These are phyloP conservation scores for Nannizzia gypsea DNA, from an alignment of 2,329 filamentous ascomycete species.

Conservation along the genomic window DNA sequence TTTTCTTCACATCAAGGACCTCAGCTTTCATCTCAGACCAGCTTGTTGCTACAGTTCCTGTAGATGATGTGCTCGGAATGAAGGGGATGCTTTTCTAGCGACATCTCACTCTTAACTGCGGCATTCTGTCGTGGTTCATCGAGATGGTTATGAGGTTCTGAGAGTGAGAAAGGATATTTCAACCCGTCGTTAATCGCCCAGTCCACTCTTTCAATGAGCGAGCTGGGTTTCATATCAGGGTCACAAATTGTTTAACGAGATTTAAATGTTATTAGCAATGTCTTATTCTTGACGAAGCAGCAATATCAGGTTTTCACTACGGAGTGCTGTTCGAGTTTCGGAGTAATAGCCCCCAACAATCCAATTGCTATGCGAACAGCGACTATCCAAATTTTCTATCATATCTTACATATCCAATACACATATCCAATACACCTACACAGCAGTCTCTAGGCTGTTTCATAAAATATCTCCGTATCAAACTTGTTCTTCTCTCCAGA, in stretches of 20 bases:
- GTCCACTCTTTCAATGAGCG: conserved; percentile 35
- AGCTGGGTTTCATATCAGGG: conserved; percentile 41
- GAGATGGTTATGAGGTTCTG: conserved; percentile 28
- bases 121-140: conserved; percentile 35
- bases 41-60: conserved; percentile 1
- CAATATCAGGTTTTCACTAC: not conserved
- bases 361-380: no score
- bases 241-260: conserved; percentile 26
- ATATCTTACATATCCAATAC: no score
- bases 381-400: no score
- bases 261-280: not conserved
- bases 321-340: not conserved
- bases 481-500: no score
- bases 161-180: conserved; percentile 26
- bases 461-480: no score
- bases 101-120: conserved; percentile 28
- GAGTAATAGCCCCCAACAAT: not conserved
- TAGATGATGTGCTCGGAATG: conserved; percentile 21
- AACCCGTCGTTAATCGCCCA: conserved; percentile 41
- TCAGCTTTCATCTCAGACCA: conserved; percentile 31
- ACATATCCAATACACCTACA: no score
- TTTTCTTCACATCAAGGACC: conserved; percentile 23
- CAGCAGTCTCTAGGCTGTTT: no score
- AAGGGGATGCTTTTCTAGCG: conserved; percentile 28
- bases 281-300: not conserved